phyloP scores from a whole-genome alignment of 2,329 filamentous ascomycete species.

The Nemania sp. region DNA sequence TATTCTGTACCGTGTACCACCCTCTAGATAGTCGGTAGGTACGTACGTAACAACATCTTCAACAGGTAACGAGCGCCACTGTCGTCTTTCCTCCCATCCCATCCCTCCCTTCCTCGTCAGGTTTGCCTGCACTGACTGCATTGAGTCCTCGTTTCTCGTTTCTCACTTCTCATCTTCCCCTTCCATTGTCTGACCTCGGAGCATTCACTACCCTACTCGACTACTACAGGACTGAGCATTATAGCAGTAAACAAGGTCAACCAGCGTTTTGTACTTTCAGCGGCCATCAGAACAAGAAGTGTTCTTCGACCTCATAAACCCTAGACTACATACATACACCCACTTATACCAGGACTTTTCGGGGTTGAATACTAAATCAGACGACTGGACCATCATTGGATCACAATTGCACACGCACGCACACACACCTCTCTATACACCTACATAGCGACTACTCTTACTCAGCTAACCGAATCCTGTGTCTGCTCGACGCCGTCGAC shows the following conservation, averaged over 20 bases:
- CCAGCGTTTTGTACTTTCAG: background rate
- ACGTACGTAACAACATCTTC: conserved; percentile 32
- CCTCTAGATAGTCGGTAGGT: conserved; percentile 15
- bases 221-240: conserved; percentile 3
- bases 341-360: conserved; percentile 4
- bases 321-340: background rate
- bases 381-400: conserved; percentile 9
- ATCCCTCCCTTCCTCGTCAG: conserved; percentile 16
- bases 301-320: conserved; percentile 10
- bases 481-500: conserved; percentile 29
- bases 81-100: conserved; percentile 21
- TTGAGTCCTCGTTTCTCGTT: conserved; percentile 22
- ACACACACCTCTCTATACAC: conserved; percentile 2
- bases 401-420: conserved; percentile 1
- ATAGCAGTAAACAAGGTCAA: background rate
- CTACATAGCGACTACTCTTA: conserved; percentile 17
- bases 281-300: background rate
- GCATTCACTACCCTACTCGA: background rate
- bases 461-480: conserved; percentile 34
- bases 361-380: background rate
- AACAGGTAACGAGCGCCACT: conserved; percentile 23
- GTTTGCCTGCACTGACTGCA: conserved; percentile 18
- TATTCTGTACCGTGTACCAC: conserved; percentile 25
- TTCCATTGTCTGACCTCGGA: conserved; percentile 6
- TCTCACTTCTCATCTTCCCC: conserved; percentile 14